These are phyloP conservation scores for Phytophthora litchii DNA, from an alignment of 352 stramenopile genomes.

Conservation along the genomic window DNA sequence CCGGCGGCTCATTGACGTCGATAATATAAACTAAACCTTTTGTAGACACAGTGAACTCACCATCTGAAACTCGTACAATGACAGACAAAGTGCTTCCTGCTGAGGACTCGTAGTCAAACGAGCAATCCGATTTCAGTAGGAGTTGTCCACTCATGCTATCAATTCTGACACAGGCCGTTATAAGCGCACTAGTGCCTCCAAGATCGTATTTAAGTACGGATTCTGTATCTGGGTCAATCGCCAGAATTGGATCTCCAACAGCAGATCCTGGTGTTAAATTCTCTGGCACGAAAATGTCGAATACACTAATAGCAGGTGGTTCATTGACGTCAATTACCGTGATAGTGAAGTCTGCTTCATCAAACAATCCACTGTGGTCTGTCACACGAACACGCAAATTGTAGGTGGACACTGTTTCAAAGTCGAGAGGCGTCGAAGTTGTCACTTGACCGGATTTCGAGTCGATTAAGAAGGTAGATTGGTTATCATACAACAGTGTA, in stretches of 20 bases:
- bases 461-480: conserved; percentile 24
- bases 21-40: conserved; percentile 33
- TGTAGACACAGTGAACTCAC: conserved; percentile 25
- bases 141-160: conserved; percentile 24
- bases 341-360: conserved; percentile 15
- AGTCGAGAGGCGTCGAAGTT: conserved; percentile 11
- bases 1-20: conserved; percentile 53
- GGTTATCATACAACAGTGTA: background rate
- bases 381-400: conserved; percentile 21
- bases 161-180: conserved; percentile 21
- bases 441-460: conserved; percentile 23
- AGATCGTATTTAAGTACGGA: conserved; percentile 22
- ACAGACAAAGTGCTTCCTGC: conserved; percentile 27
- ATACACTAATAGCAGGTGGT: conserved; percentile 19
- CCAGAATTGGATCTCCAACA: conserved; percentile 25
- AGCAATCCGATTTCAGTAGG: conserved; percentile 11
- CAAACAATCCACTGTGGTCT: conserved; percentile 18
- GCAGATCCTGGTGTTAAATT: conserved; percentile 16
- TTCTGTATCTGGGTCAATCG: conserved; percentile 14
- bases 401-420: conserved; percentile 17
- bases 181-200: conserved; percentile 7
- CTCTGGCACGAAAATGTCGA: conserved; percentile 26
- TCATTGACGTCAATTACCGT: conserved; percentile 31
- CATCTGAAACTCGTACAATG: conserved; percentile 41
- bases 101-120: conserved; percentile 35